phyloP scores from a whole-genome alignment of 2,329 filamentous ascomycete genomes.

The Calonectria montana region DNA sequence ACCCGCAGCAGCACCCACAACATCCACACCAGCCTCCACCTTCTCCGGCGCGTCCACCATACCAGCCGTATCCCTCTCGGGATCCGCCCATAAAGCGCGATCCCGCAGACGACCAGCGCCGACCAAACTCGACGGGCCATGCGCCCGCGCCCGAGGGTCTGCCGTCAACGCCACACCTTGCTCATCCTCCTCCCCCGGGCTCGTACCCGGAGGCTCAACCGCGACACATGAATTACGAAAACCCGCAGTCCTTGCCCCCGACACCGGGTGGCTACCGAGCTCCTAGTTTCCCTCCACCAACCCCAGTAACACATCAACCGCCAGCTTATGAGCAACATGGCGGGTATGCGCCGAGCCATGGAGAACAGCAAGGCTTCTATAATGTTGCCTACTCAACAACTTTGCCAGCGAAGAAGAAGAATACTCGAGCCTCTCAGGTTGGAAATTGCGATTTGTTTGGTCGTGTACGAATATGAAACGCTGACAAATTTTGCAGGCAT shows the following conservation, averaged over 20 bases:
- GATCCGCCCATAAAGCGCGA: conserved; percentile 70
- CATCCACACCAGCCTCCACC: conserved; percentile 47
- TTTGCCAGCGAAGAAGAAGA: conserved; percentile 66
- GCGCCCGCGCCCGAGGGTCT: conserved; percentile 50
- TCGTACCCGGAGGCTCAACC: conserved; percentile 59
- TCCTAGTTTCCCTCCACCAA: conserved; percentile 54
- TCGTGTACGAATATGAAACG: not conserved
- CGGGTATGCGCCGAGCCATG: conserved; percentile 46
- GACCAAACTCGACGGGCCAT: conserved; percentile 65
- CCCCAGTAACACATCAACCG: conserved; percentile 52
- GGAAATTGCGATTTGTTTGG: not conserved
- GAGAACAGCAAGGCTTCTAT: conserved; percentile 46
- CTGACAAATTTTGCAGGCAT: conserved; percentile 71
- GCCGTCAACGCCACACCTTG: conserved; percentile 47
- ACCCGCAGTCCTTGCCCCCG: conserved; percentile 57
- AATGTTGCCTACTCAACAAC: conserved; percentile 56
- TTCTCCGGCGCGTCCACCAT: conserved; percentile 57
- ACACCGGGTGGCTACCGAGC: conserved; percentile 57
- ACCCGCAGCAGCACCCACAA: conserved; percentile 53
- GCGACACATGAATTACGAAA: conserved; percentile 66
- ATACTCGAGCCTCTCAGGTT: conserved; percentile 74
- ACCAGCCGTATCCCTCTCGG: conserved; percentile 58
- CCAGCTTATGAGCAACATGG: conserved; percentile 52
- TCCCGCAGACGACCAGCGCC: conserved; percentile 61
- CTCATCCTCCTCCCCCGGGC: conserved; percentile 46